Conservation (phyloP, 305 asterid species). For the Fraxinus velutina region DNA sequence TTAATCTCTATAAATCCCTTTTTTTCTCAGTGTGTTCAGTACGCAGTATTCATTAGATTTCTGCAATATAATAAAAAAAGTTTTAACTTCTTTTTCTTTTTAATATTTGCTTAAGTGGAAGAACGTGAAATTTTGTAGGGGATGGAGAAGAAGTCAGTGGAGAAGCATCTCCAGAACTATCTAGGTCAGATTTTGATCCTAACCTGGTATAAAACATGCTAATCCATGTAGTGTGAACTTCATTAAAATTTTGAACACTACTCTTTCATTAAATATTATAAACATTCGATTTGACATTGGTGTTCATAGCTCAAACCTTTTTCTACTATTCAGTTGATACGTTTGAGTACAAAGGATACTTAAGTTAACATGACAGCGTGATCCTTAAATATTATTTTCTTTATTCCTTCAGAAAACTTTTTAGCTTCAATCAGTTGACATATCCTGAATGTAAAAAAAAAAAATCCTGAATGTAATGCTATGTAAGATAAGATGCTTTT, state of each 20-base stretch:
- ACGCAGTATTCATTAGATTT: background rate
- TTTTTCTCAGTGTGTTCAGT: background rate
- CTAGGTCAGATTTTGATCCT: slow-evolving; percentile 34
- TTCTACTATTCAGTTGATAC: background rate
- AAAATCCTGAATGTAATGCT: background rate
- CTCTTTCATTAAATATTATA: background rate
- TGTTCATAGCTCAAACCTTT: background rate
- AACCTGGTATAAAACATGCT: slow-evolving; percentile 31
- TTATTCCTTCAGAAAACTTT: background rate
- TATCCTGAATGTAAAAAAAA: background rate
- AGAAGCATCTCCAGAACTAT: slow-evolving; percentile 32
- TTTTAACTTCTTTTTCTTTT: background rate
- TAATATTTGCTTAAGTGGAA: slow-evolving; percentile 3
- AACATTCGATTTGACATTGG: slow-evolving; percentile 33
- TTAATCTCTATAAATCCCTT: background rate
- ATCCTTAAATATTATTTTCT: background rate
- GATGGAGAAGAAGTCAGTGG: slow-evolving; percentile 32
- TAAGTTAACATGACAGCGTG: background rate
- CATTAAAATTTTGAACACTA: slow-evolving; percentile 3
- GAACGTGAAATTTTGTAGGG: slow-evolving; percentile 22
- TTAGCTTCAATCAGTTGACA: background rate
- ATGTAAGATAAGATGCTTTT: background rate
- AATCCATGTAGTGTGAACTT: background rate
- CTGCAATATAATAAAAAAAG: background rate
- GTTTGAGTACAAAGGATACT: background rate